Evolutionary conservation across 805 yeast genomes (phyloP).

Genomic region (Jamesozyma gamospora): DNA sequence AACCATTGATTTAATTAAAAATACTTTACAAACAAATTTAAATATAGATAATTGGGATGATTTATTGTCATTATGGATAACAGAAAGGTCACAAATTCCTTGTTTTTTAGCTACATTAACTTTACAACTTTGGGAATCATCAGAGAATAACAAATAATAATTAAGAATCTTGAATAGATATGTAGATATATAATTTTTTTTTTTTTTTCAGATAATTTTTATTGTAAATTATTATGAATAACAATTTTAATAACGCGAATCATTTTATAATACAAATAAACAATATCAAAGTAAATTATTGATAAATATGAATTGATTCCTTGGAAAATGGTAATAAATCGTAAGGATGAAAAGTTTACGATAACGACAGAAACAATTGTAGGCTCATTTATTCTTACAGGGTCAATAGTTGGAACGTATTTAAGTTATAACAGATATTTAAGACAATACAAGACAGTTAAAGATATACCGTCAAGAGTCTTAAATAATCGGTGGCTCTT

Average conservation of each 20-base stretch:
- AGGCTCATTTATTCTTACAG: constrained; percentile 17
- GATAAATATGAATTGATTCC: too few species aligned
- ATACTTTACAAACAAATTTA: constrained; percentile 42
- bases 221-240: too few species aligned
- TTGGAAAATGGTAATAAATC: too few species aligned
- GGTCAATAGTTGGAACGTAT: constrained; percentile 35
- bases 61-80: constrained; percentile 56
- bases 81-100: constrained; percentile 58
- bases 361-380: not conserved
- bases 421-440: constrained; percentile 37
- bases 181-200: too few species aligned
- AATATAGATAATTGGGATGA: constrained; percentile 34
- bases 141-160: too few species aligned
- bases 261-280: too few species aligned
- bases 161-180: too few species aligned
- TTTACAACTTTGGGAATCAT: constrained; percentile 50
- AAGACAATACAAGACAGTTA: constrained; percentile 40
- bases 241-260: too few species aligned
- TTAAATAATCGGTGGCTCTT: constrained; percentile 38
- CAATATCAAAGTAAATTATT: too few species aligned
- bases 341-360: not conserved
- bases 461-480: constrained; percentile 39
- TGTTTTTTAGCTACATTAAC: constrained; percentile 71
- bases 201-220: too few species aligned
- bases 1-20: constrained; percentile 46